Conservation (phyloP, 768 basidiomycete species). For the Phanerochaete carnosa region DNA sequence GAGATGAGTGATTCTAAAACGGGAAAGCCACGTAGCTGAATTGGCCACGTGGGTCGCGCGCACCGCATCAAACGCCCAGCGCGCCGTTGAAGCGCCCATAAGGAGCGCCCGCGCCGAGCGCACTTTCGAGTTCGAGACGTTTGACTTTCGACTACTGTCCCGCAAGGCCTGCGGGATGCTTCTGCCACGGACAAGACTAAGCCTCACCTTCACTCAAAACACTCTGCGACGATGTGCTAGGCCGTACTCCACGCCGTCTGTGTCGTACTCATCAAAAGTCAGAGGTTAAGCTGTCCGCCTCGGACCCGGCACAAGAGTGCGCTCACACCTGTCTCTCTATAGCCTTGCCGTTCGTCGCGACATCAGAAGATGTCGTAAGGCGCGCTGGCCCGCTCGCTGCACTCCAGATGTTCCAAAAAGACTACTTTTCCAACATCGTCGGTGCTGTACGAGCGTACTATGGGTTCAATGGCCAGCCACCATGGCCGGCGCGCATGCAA, state of each 20-base stretch:
- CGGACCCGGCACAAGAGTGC: background rate
- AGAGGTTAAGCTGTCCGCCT: conserved; percentile 5
- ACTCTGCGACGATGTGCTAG: background rate
- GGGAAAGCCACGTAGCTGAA: conserved; percentile 9
- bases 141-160: background rate
- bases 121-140: background rate
- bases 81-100: background rate
- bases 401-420: background rate
- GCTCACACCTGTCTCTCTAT: background rate
- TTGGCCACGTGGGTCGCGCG: background rate
- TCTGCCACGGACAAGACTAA: background rate
- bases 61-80: background rate
- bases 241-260: background rate
- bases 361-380: conserved; percentile 33
- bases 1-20: conserved; percentile 1
- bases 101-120: background rate
- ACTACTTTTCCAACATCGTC: background rate
- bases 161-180: background rate
- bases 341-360: conserved; percentile 9
- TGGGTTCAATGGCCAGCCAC: conserved; percentile 33
- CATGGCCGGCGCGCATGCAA: conserved; percentile 43
- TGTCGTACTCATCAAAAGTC: conserved; percentile 7
- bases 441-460: conserved; percentile 23
- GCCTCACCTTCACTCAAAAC: background rate
- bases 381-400: conserved; percentile 29